A percentile compares a stretch with the other conserved stretches of the same genome.
phyloP scores from a whole-genome alignment of 2,329 filamentous ascomycete species.

The Proliferodiscus dingleyae region DNA sequence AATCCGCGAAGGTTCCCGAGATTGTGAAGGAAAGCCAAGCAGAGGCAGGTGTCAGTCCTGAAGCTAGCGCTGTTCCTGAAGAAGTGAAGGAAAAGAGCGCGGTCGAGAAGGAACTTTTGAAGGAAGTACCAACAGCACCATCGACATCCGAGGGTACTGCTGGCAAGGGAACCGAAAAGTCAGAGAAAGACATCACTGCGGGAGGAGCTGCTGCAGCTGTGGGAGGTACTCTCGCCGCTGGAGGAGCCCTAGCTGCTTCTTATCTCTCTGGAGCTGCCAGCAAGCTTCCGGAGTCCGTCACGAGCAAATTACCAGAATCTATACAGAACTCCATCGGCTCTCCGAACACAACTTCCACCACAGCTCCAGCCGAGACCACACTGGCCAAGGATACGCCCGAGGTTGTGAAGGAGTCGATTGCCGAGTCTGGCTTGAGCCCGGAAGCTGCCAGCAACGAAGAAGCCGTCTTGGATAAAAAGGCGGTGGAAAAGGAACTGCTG shows the following conservation, averaged over 20 bases:
- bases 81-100: slow-evolving; percentile 68
- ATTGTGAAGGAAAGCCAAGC: slow-evolving; percentile 69
- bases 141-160: slow-evolving; percentile 53
- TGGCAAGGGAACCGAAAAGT: slow-evolving; percentile 49
- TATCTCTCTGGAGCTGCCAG: slow-evolving; percentile 32
- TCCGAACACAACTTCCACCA: slow-evolving; percentile 39
- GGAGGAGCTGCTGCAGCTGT: slow-evolving; percentile 39
- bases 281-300: slow-evolving; percentile 31
- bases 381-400: slow-evolving; percentile 48
- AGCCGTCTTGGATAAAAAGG: slow-evolving; percentile 70
- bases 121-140: slow-evolving; percentile 57
- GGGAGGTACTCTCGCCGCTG: slow-evolving; percentile 38
- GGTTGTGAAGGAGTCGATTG: slow-evolving; percentile 54
- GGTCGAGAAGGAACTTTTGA: slow-evolving; percentile 66
- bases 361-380: slow-evolving; percentile 40
- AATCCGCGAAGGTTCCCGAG: slow-evolving; percentile 47
- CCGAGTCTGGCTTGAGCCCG: slow-evolving; percentile 54
- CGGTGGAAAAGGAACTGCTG: slow-evolving; percentile 68
- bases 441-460: slow-evolving; percentile 66
- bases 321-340: slow-evolving; percentile 48
- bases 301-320: slow-evolving; percentile 48
- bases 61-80: slow-evolving; percentile 60
- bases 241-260: slow-evolving; percentile 39
- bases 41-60: slow-evolving; percentile 58
- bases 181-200: slow-evolving; percentile 40